Evolutionary conservation across 1,139 yeast species (phyloP).

Genomic region (Magnusiomyces tetraspermus): DNA sequence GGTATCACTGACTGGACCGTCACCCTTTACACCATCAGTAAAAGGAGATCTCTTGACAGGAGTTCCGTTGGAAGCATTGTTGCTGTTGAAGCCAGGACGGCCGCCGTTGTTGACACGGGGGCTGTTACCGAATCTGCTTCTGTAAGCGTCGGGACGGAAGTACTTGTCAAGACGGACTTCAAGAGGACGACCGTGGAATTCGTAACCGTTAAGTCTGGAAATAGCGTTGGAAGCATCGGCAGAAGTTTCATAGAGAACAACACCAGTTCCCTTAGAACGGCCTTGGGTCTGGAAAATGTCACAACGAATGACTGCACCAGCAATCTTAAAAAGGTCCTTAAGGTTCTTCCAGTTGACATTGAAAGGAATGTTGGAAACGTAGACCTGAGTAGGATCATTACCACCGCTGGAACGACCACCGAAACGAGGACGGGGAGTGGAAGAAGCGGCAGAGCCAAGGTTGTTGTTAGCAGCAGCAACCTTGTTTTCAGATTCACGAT

Average conservation of each 20-base stretch:
- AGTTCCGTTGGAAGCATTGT: no score
- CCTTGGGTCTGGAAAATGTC: constrained; percentile 70
- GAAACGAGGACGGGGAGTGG: constrained; percentile 16
- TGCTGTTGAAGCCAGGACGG: not conserved
- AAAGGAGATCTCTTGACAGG: constrained; percentile 35
- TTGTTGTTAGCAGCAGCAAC: no score
- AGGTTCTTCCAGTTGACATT: constrained; percentile 74
- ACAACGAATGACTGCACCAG: constrained; percentile 71
- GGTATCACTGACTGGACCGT: constrained; percentile 55
- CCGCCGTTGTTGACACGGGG: not conserved
- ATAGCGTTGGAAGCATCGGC: constrained; percentile 88
- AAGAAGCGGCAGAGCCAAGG: no score
- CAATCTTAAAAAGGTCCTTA: constrained; percentile 71
- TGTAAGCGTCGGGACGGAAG: constrained; percentile 37
- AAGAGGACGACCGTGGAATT: constrained; percentile 81
- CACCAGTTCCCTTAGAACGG: constrained; percentile 79
- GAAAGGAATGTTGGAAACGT: constrained; percentile 77
- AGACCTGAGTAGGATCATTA: constrained; percentile 46
- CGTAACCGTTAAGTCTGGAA: constrained; percentile 87
- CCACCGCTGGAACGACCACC: constrained; percentile 17
- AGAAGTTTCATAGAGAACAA: constrained; percentile 76
- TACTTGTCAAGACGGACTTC: constrained; percentile 45
- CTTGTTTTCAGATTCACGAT: constrained; percentile 32
- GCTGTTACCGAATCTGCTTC: constrained; percentile 8
- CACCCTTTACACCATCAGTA: constrained; percentile 53